A percentile compares a stretch with the other conserved stretches of the same genome.
Evolutionary conservation across 208 protist species (phyloP).

Genomic region (Phytomonas serpens): DNA sequence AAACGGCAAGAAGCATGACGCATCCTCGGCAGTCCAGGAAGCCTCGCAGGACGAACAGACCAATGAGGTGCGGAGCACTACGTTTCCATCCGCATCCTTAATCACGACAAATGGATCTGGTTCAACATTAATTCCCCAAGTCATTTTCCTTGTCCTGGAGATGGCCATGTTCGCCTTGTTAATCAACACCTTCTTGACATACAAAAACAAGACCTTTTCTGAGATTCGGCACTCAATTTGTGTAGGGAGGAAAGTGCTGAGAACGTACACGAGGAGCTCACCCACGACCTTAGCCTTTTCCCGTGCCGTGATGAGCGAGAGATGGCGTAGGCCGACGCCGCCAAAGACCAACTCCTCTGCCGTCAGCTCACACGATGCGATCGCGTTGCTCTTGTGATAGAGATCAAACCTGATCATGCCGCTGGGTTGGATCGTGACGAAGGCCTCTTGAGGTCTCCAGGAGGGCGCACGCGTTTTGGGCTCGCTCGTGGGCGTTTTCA

Average conservation of each 20-base stretch:
- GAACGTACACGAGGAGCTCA: conserved; percentile 43
- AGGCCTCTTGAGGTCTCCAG: conserved; percentile 51
- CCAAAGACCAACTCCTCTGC: conserved; percentile 78
- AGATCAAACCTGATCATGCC: conserved; percentile 65
- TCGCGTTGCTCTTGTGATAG: conserved; percentile 53
- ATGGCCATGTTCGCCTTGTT: not conserved
- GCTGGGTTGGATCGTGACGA: conserved; percentile 41
- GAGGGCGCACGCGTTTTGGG: conserved; percentile 70
- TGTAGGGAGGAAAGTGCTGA: conserved; percentile 28
- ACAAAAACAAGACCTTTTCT: conserved; percentile 41
- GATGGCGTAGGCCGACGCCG: conserved; percentile 44
- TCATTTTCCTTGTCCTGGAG: not conserved
- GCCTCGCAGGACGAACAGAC: conserved; percentile 36
- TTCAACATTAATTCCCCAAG: conserved; percentile 29
- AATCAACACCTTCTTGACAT: conserved; percentile 45
- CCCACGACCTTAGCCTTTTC: conserved; percentile 47
- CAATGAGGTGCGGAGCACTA: conserved; percentile 56
- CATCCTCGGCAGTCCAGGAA: conserved; percentile 39
- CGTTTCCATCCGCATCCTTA: conserved; percentile 28
- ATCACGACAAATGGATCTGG: conserved; percentile 80
- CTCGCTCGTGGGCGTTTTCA: conserved; percentile 42
- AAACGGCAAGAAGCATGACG: conserved; percentile 70
- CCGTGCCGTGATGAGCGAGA: conserved; percentile 44
- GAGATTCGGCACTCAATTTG: conserved; percentile 20
- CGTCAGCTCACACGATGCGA: conserved; percentile 44